Percentiles rank a stretch among this genome's conserved stretches.
Evolutionary conservation across 1,139 yeast species (phyloP).

Genomic region (Blastobotrys serpentis): DNA sequence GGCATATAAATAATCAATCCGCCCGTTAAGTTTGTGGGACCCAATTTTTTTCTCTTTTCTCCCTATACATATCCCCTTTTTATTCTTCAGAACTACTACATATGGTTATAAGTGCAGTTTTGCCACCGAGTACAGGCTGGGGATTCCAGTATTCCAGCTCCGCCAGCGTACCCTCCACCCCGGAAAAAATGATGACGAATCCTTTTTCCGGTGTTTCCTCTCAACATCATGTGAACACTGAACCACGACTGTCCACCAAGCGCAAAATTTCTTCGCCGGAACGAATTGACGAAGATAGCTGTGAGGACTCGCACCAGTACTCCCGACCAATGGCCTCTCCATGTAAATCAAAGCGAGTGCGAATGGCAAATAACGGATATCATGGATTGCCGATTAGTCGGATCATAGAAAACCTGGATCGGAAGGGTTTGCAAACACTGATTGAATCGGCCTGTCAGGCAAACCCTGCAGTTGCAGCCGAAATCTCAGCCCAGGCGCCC

Average conservation of each 20-base stretch:
- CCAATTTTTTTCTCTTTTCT: slow-evolving; percentile 19
- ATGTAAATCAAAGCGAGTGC: slow-evolving; percentile 23
- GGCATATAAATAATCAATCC: background rate
- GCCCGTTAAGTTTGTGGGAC: no score
- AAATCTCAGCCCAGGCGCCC: slow-evolving; percentile 57
- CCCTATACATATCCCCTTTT: background rate
- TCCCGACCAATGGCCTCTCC: slow-evolving; percentile 14
- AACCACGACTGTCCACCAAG: slow-evolving; percentile 10
- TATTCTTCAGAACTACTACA: no score
- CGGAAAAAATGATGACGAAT: slow-evolving; percentile 6
- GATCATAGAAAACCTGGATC: slow-evolving; percentile 66
- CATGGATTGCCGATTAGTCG: slow-evolving; percentile 56
- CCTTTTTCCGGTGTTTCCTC: background rate
- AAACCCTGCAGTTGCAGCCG: slow-evolving; percentile 62
- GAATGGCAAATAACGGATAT: slow-evolving; percentile 31
- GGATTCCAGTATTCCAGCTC: slow-evolving; percentile 27
- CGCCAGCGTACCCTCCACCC: slow-evolving; percentile 12
- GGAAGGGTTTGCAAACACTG: slow-evolving; percentile 52
- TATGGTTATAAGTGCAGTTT: slow-evolving; percentile 31
- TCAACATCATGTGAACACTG: no score
- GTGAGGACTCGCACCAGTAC: slow-evolving; percentile 6
- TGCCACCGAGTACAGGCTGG: slow-evolving; percentile 33
- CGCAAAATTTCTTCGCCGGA: slow-evolving; percentile 19
- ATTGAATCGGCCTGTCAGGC: slow-evolving; percentile 52
- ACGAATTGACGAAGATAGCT: slow-evolving; percentile 17